phyloP scores from a whole-genome alignment of 805 yeast genomes.

The Wickerhamomyces xylosicus region DNA sequence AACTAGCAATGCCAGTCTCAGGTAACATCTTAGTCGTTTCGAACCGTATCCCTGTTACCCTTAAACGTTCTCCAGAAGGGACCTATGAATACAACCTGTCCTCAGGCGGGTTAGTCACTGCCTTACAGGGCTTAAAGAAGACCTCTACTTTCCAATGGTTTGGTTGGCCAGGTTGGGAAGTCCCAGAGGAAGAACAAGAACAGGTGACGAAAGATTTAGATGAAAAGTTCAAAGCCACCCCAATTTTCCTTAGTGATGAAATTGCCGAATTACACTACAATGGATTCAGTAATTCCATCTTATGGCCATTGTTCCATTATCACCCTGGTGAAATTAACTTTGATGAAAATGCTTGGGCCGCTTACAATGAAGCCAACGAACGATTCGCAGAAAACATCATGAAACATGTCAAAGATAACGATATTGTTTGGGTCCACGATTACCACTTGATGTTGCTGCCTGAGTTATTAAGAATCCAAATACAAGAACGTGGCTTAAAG shows the following conservation, averaged over 20 bases:
- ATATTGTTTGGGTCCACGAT: slow-evolving; percentile 95
- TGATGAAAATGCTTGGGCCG: slow-evolving; percentile 97
- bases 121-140: slow-evolving; percentile 83
- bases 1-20: not conserved
- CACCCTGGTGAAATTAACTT: slow-evolving; percentile 99
- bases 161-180: slow-evolving; percentile 95
- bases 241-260: slow-evolving; percentile 79
- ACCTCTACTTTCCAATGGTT: slow-evolving; percentile 87
- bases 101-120: slow-evolving; percentile 95
- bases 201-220: slow-evolving; percentile 60
- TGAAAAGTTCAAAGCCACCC: slow-evolving; percentile 78
- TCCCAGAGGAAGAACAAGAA: slow-evolving; percentile 66
- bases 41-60: slow-evolving; percentile 91
- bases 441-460: slow-evolving; percentile 95
- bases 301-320: slow-evolving; percentile 98
- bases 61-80: slow-evolving; percentile 51
- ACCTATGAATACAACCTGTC: slow-evolving; percentile 82
- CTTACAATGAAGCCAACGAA: slow-evolving; percentile 87
- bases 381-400: slow-evolving; percentile 71
- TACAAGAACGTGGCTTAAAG: slow-evolving; percentile 32
- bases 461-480: slow-evolving; percentile 62
- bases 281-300: slow-evolving; percentile 87
- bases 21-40: slow-evolving; percentile 81
- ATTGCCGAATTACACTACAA: slow-evolving; percentile 94
- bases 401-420: slow-evolving; percentile 63